Evolutionary conservation across 257 asterid genomes (phyloP).

Genomic region (Salvia hispanica): DNA sequence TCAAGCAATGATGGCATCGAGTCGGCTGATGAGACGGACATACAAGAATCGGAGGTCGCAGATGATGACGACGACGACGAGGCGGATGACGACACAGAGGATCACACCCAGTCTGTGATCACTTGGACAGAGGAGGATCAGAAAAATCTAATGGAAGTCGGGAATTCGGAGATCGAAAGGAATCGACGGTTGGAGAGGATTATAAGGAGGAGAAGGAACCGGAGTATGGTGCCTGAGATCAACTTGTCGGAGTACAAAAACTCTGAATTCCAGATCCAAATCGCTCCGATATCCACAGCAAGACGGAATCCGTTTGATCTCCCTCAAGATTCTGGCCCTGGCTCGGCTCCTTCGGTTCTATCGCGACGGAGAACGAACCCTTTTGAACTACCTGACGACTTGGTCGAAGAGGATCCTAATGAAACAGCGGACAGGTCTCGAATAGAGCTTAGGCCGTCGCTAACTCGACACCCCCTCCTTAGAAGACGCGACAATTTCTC

Average conservation of each 20-base stretch:
- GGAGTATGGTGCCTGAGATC: slow-evolving; percentile 58
- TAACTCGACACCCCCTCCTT: slow-evolving; percentile 54
- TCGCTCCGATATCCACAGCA: slow-evolving; percentile 60
- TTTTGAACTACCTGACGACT: slow-evolving; percentile 48
- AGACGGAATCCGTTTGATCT: slow-evolving; percentile 75
- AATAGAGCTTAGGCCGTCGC: slow-evolving; percentile 48
- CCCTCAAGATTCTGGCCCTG: slow-evolving; percentile 50
- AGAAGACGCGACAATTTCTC: slow-evolving; percentile 65
- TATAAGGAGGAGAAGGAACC: slow-evolving; percentile 46
- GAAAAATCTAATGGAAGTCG: slow-evolving; percentile 56
- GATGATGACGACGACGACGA: slow-evolving; percentile 56
- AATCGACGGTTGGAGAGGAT: slow-evolving; percentile 58
- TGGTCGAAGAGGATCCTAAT: slow-evolving; percentile 45
- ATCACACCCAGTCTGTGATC: slow-evolving; percentile 41
- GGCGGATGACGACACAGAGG: slow-evolving; percentile 38
- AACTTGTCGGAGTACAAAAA: slow-evolving; percentile 79
- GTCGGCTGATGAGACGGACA: slow-evolving; percentile 51
- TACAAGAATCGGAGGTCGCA: slow-evolving; percentile 36
- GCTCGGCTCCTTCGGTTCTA: slow-evolving; percentile 65
- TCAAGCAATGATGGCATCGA: slow-evolving; percentile 44
- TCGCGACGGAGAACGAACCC: slow-evolving; percentile 46
- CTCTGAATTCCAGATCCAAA: slow-evolving; percentile 52
- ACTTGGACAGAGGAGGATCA: slow-evolving; percentile 72
- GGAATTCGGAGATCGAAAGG: slow-evolving; percentile 60
- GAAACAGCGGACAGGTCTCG: slow-evolving; percentile 51